Evolutionary conservation across 2,329 filamentous ascomycete species (phyloP).

Genomic region (Chalaropsis thielavioides): DNA sequence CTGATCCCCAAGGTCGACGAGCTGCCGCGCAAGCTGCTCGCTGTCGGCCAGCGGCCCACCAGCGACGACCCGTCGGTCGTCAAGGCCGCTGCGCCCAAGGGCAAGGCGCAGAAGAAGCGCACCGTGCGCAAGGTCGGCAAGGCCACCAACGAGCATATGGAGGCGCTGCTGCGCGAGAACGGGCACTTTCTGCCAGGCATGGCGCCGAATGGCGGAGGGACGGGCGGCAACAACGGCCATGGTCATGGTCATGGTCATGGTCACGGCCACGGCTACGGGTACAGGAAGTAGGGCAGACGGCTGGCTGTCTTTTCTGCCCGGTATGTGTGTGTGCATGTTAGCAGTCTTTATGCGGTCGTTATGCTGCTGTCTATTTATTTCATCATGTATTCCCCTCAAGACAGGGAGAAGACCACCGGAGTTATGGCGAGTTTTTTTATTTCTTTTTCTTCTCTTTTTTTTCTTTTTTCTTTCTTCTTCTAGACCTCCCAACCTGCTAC

Average conservation of each 20-base stretch:
- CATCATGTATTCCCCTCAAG: neutral
- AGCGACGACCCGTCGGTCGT: constrained; percentile 56
- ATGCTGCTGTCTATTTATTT: neutral
- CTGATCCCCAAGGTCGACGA: constrained; percentile 62
- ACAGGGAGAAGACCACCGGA: neutral
- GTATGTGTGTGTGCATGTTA: too few species aligned
- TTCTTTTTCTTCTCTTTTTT: neutral
- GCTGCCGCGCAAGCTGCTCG: constrained; percentile 61
- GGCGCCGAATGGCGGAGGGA: neutral
- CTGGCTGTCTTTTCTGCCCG: too few species aligned
- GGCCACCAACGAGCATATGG: constrained; percentile 80
- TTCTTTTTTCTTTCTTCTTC: neutral
- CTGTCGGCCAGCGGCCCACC: constrained; percentile 68
- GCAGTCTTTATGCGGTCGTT: neutral
- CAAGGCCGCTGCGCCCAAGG: constrained; percentile 31
- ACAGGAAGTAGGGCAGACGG: neutral
- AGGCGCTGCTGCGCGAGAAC: constrained; percentile 63
- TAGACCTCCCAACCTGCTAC: neutral
- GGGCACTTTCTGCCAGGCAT: constrained; percentile 25
- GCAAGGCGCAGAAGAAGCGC: constrained; percentile 62
- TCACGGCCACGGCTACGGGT: neutral
- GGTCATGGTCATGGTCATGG: neutral
- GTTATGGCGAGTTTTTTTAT: neutral
- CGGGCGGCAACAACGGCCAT: constrained; percentile 27
- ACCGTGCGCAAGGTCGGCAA: constrained; percentile 54